Evolutionary conservation across 1,284 basidiomycete species (phyloP).

Genomic region (Flammula alnicola): DNA sequence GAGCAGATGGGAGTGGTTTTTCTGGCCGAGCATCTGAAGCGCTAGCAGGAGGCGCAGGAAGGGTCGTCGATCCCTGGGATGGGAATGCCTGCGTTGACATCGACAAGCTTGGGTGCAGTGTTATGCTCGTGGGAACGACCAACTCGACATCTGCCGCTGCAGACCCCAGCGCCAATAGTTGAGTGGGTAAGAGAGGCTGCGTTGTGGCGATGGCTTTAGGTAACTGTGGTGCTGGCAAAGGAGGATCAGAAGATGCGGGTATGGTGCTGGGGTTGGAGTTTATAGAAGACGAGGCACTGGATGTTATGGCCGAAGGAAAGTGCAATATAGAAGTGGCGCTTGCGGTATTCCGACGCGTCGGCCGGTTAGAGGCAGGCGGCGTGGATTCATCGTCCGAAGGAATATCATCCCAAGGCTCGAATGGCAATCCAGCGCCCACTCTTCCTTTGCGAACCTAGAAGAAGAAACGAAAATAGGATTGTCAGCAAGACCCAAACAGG

Average conservation of each 20-base stretch:
- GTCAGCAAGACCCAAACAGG: neutral
- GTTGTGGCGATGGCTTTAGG: slow-evolving; percentile 11
- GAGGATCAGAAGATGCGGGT: neutral
- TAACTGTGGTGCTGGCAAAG: slow-evolving; percentile 5
- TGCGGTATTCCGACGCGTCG: neutral
- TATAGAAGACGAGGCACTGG: neutral
- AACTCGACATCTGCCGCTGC: slow-evolving; percentile 21
- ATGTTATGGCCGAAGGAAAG: too few species aligned
- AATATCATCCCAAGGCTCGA: slow-evolving; percentile 60
- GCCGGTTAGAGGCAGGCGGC: slow-evolving; percentile 2
- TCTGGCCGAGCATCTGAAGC: too few species aligned
- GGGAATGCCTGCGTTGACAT: neutral
- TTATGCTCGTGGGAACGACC: slow-evolving; percentile 10
- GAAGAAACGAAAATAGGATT: slow-evolving; percentile 10
- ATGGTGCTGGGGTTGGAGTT: neutral
- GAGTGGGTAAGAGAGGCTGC: slow-evolving; percentile 28
- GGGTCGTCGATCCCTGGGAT: too few species aligned
- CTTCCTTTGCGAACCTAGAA: slow-evolving; percentile 61
- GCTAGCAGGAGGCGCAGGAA: too few species aligned
- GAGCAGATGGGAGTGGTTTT: too few species aligned
- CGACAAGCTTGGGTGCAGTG: neutral
- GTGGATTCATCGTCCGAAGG: slow-evolving; percentile 22
- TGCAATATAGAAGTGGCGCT: neutral
- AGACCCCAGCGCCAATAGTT: slow-evolving; percentile 25
- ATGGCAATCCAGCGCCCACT: slow-evolving; percentile 62